Evolutionary conservation across 805 yeast species (phyloP).

Genomic region (Zygoascus tannicola): DNA sequence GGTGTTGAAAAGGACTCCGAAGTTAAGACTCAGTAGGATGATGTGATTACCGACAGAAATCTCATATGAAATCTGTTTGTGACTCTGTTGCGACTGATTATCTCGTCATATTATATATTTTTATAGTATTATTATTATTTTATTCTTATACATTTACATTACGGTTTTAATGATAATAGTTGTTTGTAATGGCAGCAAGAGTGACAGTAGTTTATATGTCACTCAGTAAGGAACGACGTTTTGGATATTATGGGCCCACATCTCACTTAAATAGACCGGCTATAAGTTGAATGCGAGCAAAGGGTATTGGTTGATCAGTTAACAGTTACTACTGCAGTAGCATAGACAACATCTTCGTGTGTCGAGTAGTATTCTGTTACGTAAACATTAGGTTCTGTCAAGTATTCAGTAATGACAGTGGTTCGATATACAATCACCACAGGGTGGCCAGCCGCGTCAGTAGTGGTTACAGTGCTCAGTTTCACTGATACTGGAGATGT

Average conservation of each 20-base stretch:
- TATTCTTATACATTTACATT: background rate
- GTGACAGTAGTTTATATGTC: no score
- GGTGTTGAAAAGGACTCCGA: constrained; percentile 27
- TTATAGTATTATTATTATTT: background rate
- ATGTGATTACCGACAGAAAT: no score
- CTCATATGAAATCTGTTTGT: no score
- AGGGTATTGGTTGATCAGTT: background rate
- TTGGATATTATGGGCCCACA: no score
- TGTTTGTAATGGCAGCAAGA: no score
- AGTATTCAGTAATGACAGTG: background rate
- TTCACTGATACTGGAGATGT: background rate
- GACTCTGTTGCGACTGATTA: no score
- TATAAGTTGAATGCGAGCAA: background rate
- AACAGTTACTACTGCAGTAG: background rate
- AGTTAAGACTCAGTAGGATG: constrained; percentile 19
- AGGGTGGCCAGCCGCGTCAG: background rate
- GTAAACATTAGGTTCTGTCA: background rate
- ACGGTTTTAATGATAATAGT: no score
- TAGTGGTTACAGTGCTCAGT: background rate
- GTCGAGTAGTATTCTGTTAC: background rate
- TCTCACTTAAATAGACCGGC: constrained; percentile 11
- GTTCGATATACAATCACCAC: background rate
- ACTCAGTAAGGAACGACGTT: no score
- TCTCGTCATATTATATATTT: background rate
- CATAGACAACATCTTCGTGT: background rate